These are phyloP conservation scores for Ascobolus immersus DNA, from an alignment of 495 filamentous ascomycete species.

Conservation along the genomic window DNA sequence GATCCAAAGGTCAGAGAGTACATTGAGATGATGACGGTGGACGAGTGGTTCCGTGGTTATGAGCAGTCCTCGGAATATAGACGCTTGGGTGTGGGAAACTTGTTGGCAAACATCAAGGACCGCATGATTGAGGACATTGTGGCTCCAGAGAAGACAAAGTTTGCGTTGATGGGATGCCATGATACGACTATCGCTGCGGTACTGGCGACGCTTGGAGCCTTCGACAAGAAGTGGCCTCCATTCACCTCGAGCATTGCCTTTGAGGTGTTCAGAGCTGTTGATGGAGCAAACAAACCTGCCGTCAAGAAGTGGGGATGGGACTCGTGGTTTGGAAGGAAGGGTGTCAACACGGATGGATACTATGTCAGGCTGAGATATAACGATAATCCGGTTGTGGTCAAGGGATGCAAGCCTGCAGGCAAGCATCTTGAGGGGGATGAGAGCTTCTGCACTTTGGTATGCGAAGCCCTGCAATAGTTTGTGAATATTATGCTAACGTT, in stretches of 20 bases:
- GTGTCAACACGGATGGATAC: slow-evolving; percentile 26
- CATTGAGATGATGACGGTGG: slow-evolving; percentile 53
- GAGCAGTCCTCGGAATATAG: slow-evolving; percentile 64
- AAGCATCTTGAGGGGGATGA: slow-evolving; percentile 78
- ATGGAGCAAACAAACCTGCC: slow-evolving; percentile 4
- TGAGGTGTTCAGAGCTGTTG: slow-evolving; percentile 48
- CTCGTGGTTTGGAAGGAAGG: background rate
- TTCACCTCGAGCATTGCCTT: slow-evolving; percentile 80
- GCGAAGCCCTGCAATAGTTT: slow-evolving; percentile 9
- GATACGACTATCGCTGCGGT: slow-evolving; percentile 76
- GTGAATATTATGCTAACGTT: background rate
- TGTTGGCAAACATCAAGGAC: slow-evolving; percentile 62
- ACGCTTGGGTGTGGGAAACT: slow-evolving; percentile 53
- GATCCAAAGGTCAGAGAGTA: slow-evolving; percentile 41
- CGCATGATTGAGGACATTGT: slow-evolving; percentile 36
- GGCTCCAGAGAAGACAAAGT: slow-evolving; percentile 26
- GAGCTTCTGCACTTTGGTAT: slow-evolving; percentile 70
- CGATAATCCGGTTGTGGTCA: slow-evolving; percentile 51
- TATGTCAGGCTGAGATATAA: slow-evolving; percentile 94
- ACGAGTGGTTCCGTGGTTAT: slow-evolving; percentile 88
- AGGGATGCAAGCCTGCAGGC: slow-evolving; percentile 47
- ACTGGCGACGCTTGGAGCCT: slow-evolving; percentile 54
- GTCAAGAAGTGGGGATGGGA: slow-evolving; percentile 4
- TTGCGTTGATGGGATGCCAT: slow-evolving; percentile 68
- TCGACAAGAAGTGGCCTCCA: slow-evolving; percentile 58